Evolutionary conservation across 2,329 filamentous ascomycete species (phyloP), one percentile per base, ranked within the genome.

Genomic region (Stemphylium lycopersici): DNA sequence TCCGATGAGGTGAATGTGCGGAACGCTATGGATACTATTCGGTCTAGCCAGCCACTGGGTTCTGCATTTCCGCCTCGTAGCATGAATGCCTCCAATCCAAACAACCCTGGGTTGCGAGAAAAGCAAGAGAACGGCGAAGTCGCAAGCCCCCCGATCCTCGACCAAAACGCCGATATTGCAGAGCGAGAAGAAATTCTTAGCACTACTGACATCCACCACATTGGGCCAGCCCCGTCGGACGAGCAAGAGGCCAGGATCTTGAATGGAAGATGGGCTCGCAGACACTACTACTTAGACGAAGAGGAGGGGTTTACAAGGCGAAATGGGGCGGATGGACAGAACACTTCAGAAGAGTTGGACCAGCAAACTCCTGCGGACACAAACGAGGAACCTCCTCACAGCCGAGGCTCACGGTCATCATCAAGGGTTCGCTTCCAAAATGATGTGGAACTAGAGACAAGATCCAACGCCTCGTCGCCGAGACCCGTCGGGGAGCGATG

Each of bases 241-340:
- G 41, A 58, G 31, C 51, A 59, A 24, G 54, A 58, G 31, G 48
- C 56, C 12, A 72, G 59, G 59, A 74, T 58, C 73, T 74, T 58
- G 78, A 91, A 32, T 82, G 85, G 93, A 48, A 83, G 70, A 55
- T 95, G 90, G 90, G 84, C 84, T 65, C 83, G 89, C 54, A 83
- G 91, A 40, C 85, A 88, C 39, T 96, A 95, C 65, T 96, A 95
- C 66, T 83, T 91, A 0, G 91, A 96, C 53, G 89, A 92, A 73
- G 91, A 96, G 77, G 91, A 96, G 72, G 91, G 91, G 2, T 83
- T 84, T 11, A 58, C 37, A 10, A 57, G 56, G 37, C 72, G 71
- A 6, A 47, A 62, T 48, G 66, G 61, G 13, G 48, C 52, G 29
- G 52, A 58, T n/a, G 31, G 36, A 3, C 53, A 56, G 24, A 52